Percentiles rank a stretch among this genome's conserved stretches.
Conservation (phyloP, 2,329 filamentous ascomycete species). For the Colletotrichum sublineola region DNA sequence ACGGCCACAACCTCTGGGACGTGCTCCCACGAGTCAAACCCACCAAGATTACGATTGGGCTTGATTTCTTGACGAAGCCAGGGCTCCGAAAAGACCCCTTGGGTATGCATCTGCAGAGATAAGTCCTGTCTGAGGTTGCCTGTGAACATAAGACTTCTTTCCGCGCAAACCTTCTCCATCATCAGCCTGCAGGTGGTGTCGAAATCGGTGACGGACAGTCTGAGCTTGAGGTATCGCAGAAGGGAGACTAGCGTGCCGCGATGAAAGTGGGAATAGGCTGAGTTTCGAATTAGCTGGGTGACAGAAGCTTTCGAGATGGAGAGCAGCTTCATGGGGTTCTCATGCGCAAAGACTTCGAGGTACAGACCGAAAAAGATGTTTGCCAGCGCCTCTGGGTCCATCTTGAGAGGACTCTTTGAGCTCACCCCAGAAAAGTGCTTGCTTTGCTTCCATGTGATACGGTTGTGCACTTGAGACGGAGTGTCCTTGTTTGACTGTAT, state of each 20-base stretch:
- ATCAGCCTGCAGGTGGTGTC: slow-evolving; percentile 48
- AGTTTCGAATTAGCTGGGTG: slow-evolving; percentile 28
- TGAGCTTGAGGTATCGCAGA: slow-evolving; percentile 53
- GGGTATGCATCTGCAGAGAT: slow-evolving; percentile 52
- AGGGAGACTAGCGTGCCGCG: slow-evolving; percentile 56
- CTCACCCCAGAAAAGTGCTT: slow-evolving; percentile 49
- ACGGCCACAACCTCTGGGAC: slow-evolving; percentile 55
- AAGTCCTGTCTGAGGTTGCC: slow-evolving; percentile 54
- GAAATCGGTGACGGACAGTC: slow-evolving; percentile 52
- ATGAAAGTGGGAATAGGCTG: slow-evolving; percentile 51
- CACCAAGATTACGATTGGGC: slow-evolving; percentile 43
- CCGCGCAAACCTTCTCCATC: slow-evolving; percentile 49
- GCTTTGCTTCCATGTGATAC: slow-evolving; percentile 55
- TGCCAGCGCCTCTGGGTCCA: slow-evolving; percentile 56
- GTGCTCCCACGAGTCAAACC: slow-evolving; percentile 54
- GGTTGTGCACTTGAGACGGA: slow-evolving; percentile 45
- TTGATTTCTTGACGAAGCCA: slow-evolving; percentile 47
- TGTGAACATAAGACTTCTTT: slow-evolving; percentile 49
- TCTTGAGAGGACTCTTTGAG: slow-evolving; percentile 45
- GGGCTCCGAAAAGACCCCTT: slow-evolving; percentile 50
- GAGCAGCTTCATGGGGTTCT: slow-evolving; percentile 48
- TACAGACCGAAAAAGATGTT: slow-evolving; percentile 58
- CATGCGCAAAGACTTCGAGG: slow-evolving; percentile 59
- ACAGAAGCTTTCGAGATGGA: slow-evolving; percentile 27
- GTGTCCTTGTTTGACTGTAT: slow-evolving; percentile 10